A percentile compares a stretch with the other conserved stretches of the same genome.
Conservation (phyloP, 1,139 yeast genomes). For the Geotrichum candidum region DNA sequence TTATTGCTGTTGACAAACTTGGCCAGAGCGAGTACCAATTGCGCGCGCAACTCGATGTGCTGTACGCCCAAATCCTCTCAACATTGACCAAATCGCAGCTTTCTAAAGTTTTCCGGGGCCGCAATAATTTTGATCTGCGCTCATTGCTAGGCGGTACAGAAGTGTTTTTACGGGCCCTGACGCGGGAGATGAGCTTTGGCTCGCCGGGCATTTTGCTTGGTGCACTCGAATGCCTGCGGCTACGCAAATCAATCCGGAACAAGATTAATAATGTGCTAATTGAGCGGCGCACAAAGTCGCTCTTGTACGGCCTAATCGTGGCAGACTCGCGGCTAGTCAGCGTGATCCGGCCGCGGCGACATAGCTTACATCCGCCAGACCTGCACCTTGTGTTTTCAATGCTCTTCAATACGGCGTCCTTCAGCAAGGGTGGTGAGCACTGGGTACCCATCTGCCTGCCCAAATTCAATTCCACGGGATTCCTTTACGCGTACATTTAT, state of each 20-base stretch:
- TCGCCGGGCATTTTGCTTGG: constrained; percentile 56
- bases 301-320: constrained; percentile 57
- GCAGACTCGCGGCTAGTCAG: constrained; percentile 53
- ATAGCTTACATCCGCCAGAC: constrained; percentile 65
- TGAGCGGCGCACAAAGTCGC: constrained; percentile 39
- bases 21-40: constrained; percentile 53
- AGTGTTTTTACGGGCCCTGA: constrained; percentile 56
- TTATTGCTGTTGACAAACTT: constrained; percentile 63
- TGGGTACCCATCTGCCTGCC: constrained; percentile 96
- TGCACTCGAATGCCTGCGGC: constrained; percentile 52
- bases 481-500: constrained; percentile 71
- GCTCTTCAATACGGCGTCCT: constrained; percentile 50
- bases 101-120: constrained; percentile 55
- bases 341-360: constrained; percentile 56
- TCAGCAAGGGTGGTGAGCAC: constrained; percentile 59
- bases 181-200: constrained; percentile 48
- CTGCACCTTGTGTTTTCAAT: constrained; percentile 57
- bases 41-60: constrained; percentile 59
- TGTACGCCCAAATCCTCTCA: constrained; percentile 74
- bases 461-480: constrained; percentile 81
- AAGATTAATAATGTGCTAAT: constrained; percentile 43
- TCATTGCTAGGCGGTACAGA: constrained; percentile 64
- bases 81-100: constrained; percentile 75
- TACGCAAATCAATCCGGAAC: constrained; percentile 44
- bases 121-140: constrained; percentile 79